phyloP scores from a whole-genome alignment of 2,329 filamentous ascomycete species.

The Scedosporium aurantiacum region DNA sequence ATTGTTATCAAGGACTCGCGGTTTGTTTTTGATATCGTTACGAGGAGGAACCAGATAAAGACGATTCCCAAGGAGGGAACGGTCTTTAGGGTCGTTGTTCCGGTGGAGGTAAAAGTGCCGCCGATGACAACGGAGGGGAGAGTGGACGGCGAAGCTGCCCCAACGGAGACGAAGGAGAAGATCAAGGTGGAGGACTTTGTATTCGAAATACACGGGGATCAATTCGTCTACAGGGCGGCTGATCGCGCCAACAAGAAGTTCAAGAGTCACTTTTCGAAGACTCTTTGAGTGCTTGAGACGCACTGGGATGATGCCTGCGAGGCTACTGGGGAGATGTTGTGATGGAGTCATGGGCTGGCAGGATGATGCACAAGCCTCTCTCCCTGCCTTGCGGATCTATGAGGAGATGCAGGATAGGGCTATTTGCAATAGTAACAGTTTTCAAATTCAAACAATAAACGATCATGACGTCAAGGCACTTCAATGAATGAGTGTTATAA shows the following conservation, averaged over 20 bases:
- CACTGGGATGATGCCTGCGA: too few relatives aligned
- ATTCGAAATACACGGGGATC: slow-evolving; percentile 80
- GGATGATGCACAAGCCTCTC: too few relatives aligned
- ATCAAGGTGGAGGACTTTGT: slow-evolving; percentile 34
- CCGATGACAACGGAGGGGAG: background rate
- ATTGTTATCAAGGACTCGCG: slow-evolving; percentile 85
- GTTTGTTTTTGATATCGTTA: slow-evolving; percentile 78
- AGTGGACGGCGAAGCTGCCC: slow-evolving; percentile 10
- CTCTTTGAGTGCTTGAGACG: slow-evolving; percentile 42
- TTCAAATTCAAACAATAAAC: too few relatives aligned
- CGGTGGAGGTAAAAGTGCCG: slow-evolving; percentile 23
- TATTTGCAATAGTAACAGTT: too few relatives aligned
- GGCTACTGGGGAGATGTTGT: too few relatives aligned
- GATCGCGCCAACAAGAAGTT: slow-evolving; percentile 89
- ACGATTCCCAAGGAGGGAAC: slow-evolving; percentile 83
- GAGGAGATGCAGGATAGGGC: too few relatives aligned
- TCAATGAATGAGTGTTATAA: too few relatives aligned
- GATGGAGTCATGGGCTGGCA: too few relatives aligned
- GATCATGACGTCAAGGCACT: too few relatives aligned
- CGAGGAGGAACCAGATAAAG: slow-evolving; percentile 58
- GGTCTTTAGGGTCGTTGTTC: slow-evolving; percentile 67
- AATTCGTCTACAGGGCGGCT: slow-evolving; percentile 71
- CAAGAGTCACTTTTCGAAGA: slow-evolving; percentile 68
- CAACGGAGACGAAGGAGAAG: slow-evolving; percentile 12
- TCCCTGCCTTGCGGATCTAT: too few relatives aligned